Evolutionary conservation across 2,329 filamentous ascomycete genomes (phyloP), one percentile per base, ranked within the genome.

Genomic region (Sporothrix dimorphospora): DNA sequence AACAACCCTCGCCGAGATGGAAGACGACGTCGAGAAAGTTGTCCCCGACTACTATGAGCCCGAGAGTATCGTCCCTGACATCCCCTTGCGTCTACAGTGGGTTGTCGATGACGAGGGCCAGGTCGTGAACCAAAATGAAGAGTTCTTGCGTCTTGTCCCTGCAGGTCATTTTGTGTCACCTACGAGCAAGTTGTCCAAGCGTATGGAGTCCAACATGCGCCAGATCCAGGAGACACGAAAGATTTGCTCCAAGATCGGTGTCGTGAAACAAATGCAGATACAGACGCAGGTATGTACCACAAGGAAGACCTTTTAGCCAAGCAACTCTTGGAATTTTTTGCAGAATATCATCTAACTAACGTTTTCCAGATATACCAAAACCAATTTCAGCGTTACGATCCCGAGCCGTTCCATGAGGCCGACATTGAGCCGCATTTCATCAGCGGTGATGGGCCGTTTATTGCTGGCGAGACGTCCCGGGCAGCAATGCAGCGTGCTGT

Each of bases 191-290:
- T 82, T 99, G 47, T 86, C 92, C 1, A 89, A 89, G 76, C 95
- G 91, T 79, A 91, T 99, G 81, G 93, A 98, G 76, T 89, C 90
- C 71, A 99, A 99, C 77, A 93, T 98, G 81, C 89, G 90, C 73
- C 94, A 98, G 79, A 94, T 99, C 87, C 96, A 99, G 80, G 95
- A 98, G 78, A 99, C 96, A 0, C 88, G 96, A 76, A 98, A 98
- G 79, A 88, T 99, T 40, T 97, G 94, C 78, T 94, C 94, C 12
- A 99, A 98, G 82, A 97, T 99, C 79, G 91, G 93, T 66, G 94
- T 99, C 74, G 96, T 99, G 80, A 99, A 98, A 84, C 96, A 99
- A 83, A 99, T 99, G 96, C 96, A 99, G 82, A 89, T 98, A 70
- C 96, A 99, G 81, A 93, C 94, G 69, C 96, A 98, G 88, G 93